Conservation (phyloP, 2,329 filamentous ascomycete species). For the Knufia petricola region DNA sequence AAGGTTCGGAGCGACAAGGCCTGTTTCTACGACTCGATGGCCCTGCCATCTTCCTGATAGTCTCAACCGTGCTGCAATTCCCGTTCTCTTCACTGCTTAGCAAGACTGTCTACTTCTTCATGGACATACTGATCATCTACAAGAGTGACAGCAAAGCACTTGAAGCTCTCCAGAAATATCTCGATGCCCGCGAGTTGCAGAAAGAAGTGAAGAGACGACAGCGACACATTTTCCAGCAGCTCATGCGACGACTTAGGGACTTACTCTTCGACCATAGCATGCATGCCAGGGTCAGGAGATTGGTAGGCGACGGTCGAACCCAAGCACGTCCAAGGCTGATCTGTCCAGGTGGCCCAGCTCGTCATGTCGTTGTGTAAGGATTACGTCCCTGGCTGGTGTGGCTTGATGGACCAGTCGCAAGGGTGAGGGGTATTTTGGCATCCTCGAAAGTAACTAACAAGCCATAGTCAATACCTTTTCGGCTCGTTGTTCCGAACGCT, state of each 20-base stretch:
- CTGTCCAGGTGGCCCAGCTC: neutral
- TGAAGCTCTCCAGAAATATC: neutral
- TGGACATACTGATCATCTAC: constrained; percentile 6
- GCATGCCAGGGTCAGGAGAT: neutral
- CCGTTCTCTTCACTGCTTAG: constrained; percentile 13
- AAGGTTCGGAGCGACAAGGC: neutral
- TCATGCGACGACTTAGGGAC: neutral
- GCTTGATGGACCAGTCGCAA: neutral
- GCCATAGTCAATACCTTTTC: neutral
- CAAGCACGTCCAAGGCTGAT: neutral
- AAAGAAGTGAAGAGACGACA: neutral
- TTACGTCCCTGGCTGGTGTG: neutral
- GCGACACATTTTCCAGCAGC: neutral
- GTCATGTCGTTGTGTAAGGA: neutral
- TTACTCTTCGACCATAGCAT: neutral
- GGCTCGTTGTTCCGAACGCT: neutral
- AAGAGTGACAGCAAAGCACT: neutral
- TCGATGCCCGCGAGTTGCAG: neutral
- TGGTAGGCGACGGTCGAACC: neutral
- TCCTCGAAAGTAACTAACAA: neutral
- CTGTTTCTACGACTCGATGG: constrained; percentile 12
- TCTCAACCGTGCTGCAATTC: constrained; percentile 15
- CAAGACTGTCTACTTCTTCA: constrained; percentile 16
- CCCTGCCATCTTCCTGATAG: constrained; percentile 11
- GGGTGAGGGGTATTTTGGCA: too few relatives aligned